Evolutionary conservation across 208 protist species (phyloP), one percentile per base, ranked within the genome.

Genomic region (Endotrypanum monterogeii): DNA sequence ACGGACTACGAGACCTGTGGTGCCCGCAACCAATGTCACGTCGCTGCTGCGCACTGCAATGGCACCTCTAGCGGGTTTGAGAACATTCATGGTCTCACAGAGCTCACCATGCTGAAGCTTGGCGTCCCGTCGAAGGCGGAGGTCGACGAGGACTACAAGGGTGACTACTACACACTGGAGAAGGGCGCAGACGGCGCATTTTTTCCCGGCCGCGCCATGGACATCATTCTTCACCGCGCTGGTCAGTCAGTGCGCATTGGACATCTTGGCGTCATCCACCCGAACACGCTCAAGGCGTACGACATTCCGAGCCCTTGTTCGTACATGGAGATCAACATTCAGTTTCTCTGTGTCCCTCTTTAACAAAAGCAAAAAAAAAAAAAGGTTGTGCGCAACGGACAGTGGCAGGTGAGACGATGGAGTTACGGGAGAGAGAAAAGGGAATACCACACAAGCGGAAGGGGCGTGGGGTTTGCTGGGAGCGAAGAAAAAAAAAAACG

Each of bases 261-360:
- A 32, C 72, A 77, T 50, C 86, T 98, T 63, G 94, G 94, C 51
- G 91, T 98, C 14, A 80, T 98, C 6, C 92, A 98, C 76, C 94
- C 94, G 8, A 89, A 94, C 78, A 96, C 98, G 48, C 85, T 99
- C 32, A 96, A 95, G 78, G 87, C 89, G 48, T 99, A 98, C 67
- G 96, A 97, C 32, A 93, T 99, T 57, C 70, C 89, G 1, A 95
- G 89, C 75, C 97, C 97, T 48, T 98, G 91, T 80, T 98, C 97
- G 1, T 94, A 90, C 77, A 86, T 98, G 70, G 98, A 99, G 86
- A 55, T 99, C 30, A 97, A 97, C 80, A 87, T 97, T 46, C 93
- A 97, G 71, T 96, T 94, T 62, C 73, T 89, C 25, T 92, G 88
- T 63, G 78, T 73, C 25, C 73, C 72, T 41, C 41, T 78, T 7